These are phyloP conservation scores for Rhizophagus clarus DNA, from an alignment of 192 early-diverging fungal species.

Conservation along the genomic window DNA sequence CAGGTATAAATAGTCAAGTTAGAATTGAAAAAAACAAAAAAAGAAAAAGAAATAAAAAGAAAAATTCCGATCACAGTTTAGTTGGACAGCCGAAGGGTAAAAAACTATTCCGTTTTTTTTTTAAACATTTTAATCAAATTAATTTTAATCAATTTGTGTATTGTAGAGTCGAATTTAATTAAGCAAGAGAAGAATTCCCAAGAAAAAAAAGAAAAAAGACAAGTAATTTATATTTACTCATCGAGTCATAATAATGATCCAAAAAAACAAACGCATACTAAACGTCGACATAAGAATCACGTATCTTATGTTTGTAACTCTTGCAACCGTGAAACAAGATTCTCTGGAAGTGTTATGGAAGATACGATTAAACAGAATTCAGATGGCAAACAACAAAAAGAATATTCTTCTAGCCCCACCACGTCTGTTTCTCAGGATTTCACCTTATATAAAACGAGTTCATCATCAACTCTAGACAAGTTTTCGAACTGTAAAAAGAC, in stretches of 20 bases:
- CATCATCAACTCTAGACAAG: not conserved
- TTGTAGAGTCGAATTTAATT: not conserved
- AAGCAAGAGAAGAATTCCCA: not conserved
- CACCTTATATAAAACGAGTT: not conserved
- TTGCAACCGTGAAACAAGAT: slow-evolving; percentile 40
- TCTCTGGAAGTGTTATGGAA: slow-evolving; percentile 35
- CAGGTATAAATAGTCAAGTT: slow-evolving; percentile 45
- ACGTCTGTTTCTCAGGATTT: not conserved
- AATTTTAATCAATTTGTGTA: not conserved
- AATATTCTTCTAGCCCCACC: not conserved
- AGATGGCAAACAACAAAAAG: too few species aligned
- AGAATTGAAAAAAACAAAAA: slow-evolving; percentile 32
- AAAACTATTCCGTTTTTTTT: not conserved
- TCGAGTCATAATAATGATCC: not conserved
- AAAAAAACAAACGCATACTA: slow-evolving; percentile 33
- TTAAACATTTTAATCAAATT: not conserved
- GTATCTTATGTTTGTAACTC: slow-evolving; percentile 41
- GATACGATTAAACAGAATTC: not conserved
- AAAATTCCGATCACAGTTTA: not conserved
- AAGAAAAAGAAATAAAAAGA: slow-evolving; percentile 5
- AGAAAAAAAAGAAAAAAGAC: slow-evolving; percentile 37
- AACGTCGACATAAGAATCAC: slow-evolving; percentile 32
- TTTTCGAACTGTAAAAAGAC: not conserved
- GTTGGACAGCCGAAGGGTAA: not conserved
- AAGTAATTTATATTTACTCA: slow-evolving; percentile 28